Base-by-base conservation (phyloP, 495 filamentous ascomycete genomes). In the Penicillium pulvis region DNA sequence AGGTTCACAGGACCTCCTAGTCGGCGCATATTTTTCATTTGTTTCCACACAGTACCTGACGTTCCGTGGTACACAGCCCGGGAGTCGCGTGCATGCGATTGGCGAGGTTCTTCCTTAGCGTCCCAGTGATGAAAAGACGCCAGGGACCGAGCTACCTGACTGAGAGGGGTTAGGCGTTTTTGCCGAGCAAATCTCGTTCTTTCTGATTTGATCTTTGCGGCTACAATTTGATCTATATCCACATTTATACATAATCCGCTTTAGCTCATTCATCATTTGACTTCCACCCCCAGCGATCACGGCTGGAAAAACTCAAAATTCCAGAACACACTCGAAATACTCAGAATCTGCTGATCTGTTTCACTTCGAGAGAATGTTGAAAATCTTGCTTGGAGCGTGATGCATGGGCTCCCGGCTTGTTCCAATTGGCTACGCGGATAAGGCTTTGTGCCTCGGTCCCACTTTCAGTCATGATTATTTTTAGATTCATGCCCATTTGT, bases 21-120 rank as follows among this genome's bases (percentile, higher is more conserved):
- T 23, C 20, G 20, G 9, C 33, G 4, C 33, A 36, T 4, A 12
- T 36, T 26, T 43, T 39, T 17, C 16, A 19, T 51, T 47, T n/a
- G 26, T 20, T 4, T 12, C 20, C 16, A 31, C 36, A 44, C 47
- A 30, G 42, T 55, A 26, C 47, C 31, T 56, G 19, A 11, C 11
- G 7, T 46, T 49, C 60, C 57, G 42, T 57, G 61, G 61, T 48
- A 56, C 60, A 60, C 50, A 51, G 49, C 50, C 44, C 54, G 46
- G 26, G 14, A 9, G 19, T 28, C 53, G 47, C 41, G 20, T 43
- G 41, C 19, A 36, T 16, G 41, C 56, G 39, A 65, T 62, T 65
- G 63, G 63, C 53, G 60, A 55, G 53, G 63, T 65, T 59, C 59
- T 53, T 62, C 48, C 46, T n/a, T 55, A 36, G 45, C 30, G 30